Conservation (phyloP, 345 rosid genomes). For the Ceriops decandra region DNA sequence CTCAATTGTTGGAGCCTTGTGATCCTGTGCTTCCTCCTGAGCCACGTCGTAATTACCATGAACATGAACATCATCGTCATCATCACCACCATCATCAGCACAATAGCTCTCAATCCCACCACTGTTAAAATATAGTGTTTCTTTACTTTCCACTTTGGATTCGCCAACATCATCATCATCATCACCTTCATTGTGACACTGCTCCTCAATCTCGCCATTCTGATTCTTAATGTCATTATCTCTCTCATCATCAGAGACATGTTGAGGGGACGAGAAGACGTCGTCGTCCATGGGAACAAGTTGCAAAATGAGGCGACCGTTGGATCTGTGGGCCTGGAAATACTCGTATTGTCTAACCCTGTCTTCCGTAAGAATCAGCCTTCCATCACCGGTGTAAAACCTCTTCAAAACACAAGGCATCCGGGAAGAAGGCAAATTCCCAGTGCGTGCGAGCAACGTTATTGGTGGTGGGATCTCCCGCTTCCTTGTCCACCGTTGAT, state of each 20-base stretch:
- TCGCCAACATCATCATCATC: not conserved
- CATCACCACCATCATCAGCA: not conserved
- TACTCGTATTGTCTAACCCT: constrained; percentile 63
- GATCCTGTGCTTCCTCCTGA: constrained; percentile 5
- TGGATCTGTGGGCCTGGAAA: constrained; percentile 52
- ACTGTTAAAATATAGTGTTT: not conserved
- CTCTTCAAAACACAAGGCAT: constrained; percentile 70
- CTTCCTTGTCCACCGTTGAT: constrained; percentile 14
- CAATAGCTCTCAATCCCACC: not conserved
- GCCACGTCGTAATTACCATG: not conserved
- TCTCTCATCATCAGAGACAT: not conserved
- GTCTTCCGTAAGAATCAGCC: constrained; percentile 61
- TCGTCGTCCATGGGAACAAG: constrained; percentile 47
- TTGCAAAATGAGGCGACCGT: constrained; percentile 69
- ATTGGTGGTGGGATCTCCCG: constrained; percentile 71
- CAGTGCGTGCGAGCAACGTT: constrained; percentile 53
- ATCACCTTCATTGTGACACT: not conserved
- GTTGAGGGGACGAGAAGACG: constrained; percentile 3
- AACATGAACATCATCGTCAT: not conserved
- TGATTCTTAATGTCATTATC: not conserved
- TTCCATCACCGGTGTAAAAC: constrained; percentile 59
- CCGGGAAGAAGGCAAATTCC: constrained; percentile 36
- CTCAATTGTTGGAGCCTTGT: not conserved
- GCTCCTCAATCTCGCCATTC: not conserved
- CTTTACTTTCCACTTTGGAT: constrained; percentile 1